phyloP scores from a whole-genome alignment of 129 eudicot genomes.

The Lactuca sativa region DNA sequence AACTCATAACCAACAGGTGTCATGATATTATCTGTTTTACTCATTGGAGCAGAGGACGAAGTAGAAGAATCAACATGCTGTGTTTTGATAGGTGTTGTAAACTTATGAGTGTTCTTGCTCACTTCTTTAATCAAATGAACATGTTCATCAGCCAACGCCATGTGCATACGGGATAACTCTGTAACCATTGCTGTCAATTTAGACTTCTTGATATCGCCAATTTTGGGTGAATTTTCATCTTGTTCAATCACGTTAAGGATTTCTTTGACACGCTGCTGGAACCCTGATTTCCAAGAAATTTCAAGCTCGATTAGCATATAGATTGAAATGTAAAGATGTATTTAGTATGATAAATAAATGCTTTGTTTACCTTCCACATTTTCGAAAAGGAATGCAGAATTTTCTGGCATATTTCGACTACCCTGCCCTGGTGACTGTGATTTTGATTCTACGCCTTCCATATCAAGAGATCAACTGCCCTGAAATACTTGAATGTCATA shows the following conservation, averaged over 20 bases:
- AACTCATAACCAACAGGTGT: constrained; percentile 40
- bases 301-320: constrained; percentile 6
- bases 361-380: too few species aligned
- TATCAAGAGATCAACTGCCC: constrained; percentile 13
- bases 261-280: constrained; percentile 47
- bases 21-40: constrained; percentile 30
- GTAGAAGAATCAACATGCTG: constrained; percentile 33
- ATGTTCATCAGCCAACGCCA: constrained; percentile 51
- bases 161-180: constrained; percentile 48
- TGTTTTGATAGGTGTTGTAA: constrained; percentile 28
- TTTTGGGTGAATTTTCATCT: constrained; percentile 29
- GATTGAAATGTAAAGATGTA: background rate
- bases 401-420: too few species aligned
- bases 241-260: constrained; percentile 43
- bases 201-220: constrained; percentile 32
- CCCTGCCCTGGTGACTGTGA: too few species aligned
- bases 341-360: too few species aligned
- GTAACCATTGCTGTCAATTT: constrained; percentile 41
- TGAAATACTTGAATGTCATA: constrained; percentile 16
- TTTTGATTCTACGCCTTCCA: constrained; percentile 43
- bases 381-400: too few species aligned
- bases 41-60: constrained; percentile 39
- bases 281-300: constrained; percentile 34
- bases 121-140: constrained; percentile 37
- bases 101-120: background rate